Conservation (phyloP, 1,284 basidiomycete genomes). For the Apiotrichum laibachii region DNA sequence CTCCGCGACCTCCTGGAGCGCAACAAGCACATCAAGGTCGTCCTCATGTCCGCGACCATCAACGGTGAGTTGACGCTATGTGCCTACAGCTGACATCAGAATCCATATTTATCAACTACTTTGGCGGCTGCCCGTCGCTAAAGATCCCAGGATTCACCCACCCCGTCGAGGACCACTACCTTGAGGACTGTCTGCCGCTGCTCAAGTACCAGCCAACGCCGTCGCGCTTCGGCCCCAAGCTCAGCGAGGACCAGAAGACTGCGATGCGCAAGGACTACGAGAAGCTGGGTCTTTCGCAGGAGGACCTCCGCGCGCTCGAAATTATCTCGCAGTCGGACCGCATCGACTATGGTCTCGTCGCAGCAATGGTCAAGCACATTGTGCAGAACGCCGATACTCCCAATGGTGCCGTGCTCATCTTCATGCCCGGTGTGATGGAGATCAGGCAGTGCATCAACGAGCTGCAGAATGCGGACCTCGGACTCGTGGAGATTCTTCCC, state of each 20-base stretch:
- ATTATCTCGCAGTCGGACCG: conserved; percentile 62
- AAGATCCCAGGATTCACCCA: conserved; percentile 80
- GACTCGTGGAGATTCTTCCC: conserved; percentile 66
- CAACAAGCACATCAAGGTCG: conserved; percentile 67
- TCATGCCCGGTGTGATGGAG: conserved; percentile 83
- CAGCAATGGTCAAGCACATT: conserved; percentile 65
- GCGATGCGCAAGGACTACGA: conserved; percentile 57
- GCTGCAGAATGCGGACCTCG: conserved; percentile 55
- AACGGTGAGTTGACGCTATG: conserved; percentile 55
- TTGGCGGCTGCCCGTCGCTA: conserved; percentile 72
- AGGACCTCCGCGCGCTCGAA: conserved; percentile 60
- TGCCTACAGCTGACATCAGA: conserved; percentile 51
- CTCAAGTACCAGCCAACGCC: conserved; percentile 55
- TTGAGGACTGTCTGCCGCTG: conserved; percentile 70
- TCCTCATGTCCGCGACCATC: conserved; percentile 67
- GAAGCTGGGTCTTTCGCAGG: conserved; percentile 59
- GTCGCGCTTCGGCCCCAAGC: conserved; percentile 50
- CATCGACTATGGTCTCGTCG: conserved; percentile 77
- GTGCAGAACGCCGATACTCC: conserved; percentile 53
- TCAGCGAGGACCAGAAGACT: conserved; percentile 57
- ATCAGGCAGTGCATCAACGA: conserved; percentile 76
- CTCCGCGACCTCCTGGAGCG: conserved; percentile 67
- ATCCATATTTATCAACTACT: conserved; percentile 74
- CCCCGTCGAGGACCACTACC: conserved; percentile 73
- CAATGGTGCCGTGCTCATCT: conserved; percentile 73